Evolutionary conservation across 169 alveolate species (phyloP).

Genomic region (Eimeria maxima): DNA sequence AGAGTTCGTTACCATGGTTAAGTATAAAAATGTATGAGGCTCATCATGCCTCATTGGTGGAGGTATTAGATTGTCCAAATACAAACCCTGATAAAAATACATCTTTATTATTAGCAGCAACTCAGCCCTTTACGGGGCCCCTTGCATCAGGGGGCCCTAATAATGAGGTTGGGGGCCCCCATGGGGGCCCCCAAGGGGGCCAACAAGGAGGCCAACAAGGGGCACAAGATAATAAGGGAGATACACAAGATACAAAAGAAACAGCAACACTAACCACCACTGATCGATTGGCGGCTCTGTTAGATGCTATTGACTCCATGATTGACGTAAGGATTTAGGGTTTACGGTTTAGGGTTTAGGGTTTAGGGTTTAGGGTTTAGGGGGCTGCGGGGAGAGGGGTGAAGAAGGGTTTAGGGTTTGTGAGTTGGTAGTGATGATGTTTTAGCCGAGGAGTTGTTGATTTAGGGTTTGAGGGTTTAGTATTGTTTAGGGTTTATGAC

Average conservation of each 20-base stretch:
- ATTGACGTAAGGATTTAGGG: constrained; percentile 32
- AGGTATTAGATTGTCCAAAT: constrained; percentile 3
- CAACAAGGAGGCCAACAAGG: neutral
- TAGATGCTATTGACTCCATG: constrained; percentile 56
- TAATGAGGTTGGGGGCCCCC: neutral
- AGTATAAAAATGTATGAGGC: constrained; percentile 22
- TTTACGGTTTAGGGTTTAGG: constrained; percentile 25
- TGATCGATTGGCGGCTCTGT: constrained; percentile 13
- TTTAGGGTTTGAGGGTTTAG: neutral
- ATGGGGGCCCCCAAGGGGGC: neutral
- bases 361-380: constrained; percentile 24
- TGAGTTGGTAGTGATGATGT: neutral
- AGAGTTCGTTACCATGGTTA: constrained; percentile 62
- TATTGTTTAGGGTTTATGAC: neutral
- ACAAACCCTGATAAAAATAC: neutral
- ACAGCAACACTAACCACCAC: neutral
- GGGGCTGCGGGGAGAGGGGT: neutral
- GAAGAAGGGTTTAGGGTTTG: constrained; percentile 29
- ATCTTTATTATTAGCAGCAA: neutral
- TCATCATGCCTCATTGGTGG: neutral
- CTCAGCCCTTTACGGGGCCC: constrained; percentile 30
- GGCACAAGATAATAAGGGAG: neutral
- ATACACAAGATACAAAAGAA: neutral
- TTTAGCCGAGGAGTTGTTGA: neutral
- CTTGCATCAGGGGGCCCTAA: neutral